A percentile compares a stretch with the other conserved stretches of the same genome.
phyloP scores from a whole-genome alignment of 2,329 filamentous ascomycete species.

The Paecilomyces formosus region DNA sequence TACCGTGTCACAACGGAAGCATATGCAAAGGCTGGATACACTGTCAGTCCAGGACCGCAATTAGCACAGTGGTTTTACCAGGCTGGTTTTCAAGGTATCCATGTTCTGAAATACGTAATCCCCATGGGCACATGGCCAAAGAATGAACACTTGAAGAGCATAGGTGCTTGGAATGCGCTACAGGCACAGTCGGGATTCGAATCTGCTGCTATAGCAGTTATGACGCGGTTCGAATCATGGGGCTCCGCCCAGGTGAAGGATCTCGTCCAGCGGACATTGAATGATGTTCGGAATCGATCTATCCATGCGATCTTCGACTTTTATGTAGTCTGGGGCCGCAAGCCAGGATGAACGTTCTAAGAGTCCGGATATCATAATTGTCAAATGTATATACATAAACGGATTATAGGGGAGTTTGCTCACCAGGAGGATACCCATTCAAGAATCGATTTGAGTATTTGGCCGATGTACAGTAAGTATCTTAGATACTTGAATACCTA shows the following conservation, averaged over 20 bases:
- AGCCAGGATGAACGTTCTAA: background rate
- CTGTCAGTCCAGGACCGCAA: background rate
- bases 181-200: background rate
- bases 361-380: background rate
- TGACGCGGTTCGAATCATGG: background rate
- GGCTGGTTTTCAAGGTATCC: constrained; percentile 5
- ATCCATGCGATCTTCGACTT: background rate
- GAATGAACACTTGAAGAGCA: background rate
- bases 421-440: background rate
- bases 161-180: background rate
- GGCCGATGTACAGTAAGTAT: too few relatives aligned
- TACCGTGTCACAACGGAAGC: background rate
- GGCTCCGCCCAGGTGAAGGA: background rate
- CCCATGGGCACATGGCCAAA: background rate
- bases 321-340: background rate
- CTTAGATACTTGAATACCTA: too few relatives aligned
- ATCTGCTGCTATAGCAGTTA: background rate
- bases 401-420: background rate
- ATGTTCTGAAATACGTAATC: constrained; percentile 1
- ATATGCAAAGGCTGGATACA: background rate
- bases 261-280: background rate
- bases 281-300: background rate
- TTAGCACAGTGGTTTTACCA: constrained; percentile 5
- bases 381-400: background rate
- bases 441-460: too few relatives aligned